phyloP scores from a whole-genome alignment of 805 yeast species.

The Yarrowia sp. region DNA sequence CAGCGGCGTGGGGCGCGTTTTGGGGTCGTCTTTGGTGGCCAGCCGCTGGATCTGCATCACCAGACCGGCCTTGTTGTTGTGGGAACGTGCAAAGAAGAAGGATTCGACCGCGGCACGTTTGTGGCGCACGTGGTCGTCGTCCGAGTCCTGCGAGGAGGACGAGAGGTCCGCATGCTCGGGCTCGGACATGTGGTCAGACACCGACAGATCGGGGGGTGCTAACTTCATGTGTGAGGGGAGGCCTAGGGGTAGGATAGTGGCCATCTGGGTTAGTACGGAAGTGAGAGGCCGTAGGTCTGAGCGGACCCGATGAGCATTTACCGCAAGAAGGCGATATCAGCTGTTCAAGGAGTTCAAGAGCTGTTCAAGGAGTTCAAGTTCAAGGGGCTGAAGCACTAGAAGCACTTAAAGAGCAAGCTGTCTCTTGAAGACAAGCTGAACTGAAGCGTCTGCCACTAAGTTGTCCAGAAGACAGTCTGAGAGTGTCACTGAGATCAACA shows the following conservation, averaged over 20 bases:
- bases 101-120: slow-evolving; percentile 17
- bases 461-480: too few species aligned
- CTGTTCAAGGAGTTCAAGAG: too few species aligned
- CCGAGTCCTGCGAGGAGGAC: slow-evolving; percentile 25
- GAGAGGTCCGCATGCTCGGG: slow-evolving; percentile 29
- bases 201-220: slow-evolving; percentile 8
- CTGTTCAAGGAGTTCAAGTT: too few species aligned
- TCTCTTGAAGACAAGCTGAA: too few species aligned
- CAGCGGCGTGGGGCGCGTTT: slow-evolving; percentile 26
- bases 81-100: slow-evolving; percentile 31
- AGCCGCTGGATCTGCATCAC: slow-evolving; percentile 35
- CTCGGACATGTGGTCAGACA: slow-evolving; percentile 14
- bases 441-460: too few species aligned
- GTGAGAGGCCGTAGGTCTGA: not conserved
- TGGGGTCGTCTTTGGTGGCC: slow-evolving; percentile 1
- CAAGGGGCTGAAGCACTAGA: too few species aligned
- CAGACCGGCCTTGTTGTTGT: slow-evolving; percentile 21
- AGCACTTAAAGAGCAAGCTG: too few species aligned
- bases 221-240: slow-evolving; percentile 26
- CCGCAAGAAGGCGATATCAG: too few species aligned
- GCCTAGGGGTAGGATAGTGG: slow-evolving; percentile 23
- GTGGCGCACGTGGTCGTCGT: slow-evolving; percentile 4
- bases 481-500: too few species aligned
- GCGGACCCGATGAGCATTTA: not conserved
- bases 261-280: slow-evolving; percentile 6